phyloP scores from a whole-genome alignment of 257 asterid genomes.

The Fraxinus pennsylvanica region DNA sequence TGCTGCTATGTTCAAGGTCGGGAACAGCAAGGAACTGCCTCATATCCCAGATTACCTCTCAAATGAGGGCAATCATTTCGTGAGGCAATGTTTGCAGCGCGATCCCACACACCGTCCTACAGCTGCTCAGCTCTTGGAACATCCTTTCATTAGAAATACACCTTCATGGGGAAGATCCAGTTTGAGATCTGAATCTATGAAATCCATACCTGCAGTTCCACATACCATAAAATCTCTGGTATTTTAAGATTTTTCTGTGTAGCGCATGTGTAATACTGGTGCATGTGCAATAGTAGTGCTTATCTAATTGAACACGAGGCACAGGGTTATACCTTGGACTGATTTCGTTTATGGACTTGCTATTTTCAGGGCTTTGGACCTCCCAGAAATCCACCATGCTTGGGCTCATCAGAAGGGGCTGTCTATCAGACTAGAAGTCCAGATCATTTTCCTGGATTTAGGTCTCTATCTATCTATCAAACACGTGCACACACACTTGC shows the following conservation, averaged over 20 bases:
- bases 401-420: conserved; percentile 35
- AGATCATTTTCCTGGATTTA: conserved; percentile 28
- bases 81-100: conserved; percentile 58
- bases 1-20: conserved; percentile 53
- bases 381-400: conserved; percentile 31
- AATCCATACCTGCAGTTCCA: conserved; percentile 34
- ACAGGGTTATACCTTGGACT: not conserved
- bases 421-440: conserved; percentile 29
- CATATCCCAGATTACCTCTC: conserved; percentile 59
- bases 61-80: conserved; percentile 52
- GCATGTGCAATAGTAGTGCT: too few relatives aligned
- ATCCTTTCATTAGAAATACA: conserved; percentile 48
- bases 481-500: too few relatives aligned
- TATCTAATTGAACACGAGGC: not conserved
- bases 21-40: conserved; percentile 59
- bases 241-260: conserved; percentile 2
- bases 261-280: too few relatives aligned
- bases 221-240: conserved; percentile 39
- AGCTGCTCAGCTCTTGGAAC: conserved; percentile 55
- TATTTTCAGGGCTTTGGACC: conserved; percentile 44
- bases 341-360: conserved; percentile 11
- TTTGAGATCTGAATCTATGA: conserved; percentile 28
- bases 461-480: conserved; percentile 31
- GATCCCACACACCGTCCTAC: conserved; percentile 57
- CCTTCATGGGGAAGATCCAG: conserved; percentile 32